Percentiles rank a stretch among this genome's conserved stretches.
Conservation (phyloP, 768 basidiomycete genomes). For the Suillus occidentalis region DNA sequence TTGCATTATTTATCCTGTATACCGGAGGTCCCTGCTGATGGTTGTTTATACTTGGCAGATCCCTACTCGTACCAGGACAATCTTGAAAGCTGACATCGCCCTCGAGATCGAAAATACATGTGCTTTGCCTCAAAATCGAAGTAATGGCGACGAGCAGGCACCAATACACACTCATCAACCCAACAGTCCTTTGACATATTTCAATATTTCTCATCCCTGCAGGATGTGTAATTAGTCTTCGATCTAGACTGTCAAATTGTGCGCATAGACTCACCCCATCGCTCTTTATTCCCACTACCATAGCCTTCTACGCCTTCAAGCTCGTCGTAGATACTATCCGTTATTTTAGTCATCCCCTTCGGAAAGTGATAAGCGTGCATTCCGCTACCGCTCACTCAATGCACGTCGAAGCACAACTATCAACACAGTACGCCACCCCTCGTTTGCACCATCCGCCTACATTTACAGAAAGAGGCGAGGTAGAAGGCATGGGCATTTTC, state of each 20-base stretch:
- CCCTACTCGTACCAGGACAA: neutral
- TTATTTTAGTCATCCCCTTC: slow-evolving; percentile 33
- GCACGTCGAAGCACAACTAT: slow-evolving; percentile 67
- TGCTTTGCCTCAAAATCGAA: too few relatives aligned
- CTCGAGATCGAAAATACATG: neutral
- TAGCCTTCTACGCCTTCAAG: slow-evolving; percentile 61
- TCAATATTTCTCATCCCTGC: slow-evolving; percentile 69
- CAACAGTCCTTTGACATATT: slow-evolving; percentile 67
- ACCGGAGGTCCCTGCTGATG: neutral
- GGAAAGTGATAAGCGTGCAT: slow-evolving; percentile 29
- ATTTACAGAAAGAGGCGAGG: too few relatives aligned
- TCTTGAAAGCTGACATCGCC: neutral
- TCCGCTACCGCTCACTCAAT: slow-evolving; percentile 54
- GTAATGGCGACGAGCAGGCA: neutral
- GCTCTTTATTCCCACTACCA: slow-evolving; percentile 76
- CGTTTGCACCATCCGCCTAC: slow-evolving; percentile 40
- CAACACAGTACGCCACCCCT: slow-evolving; percentile 84
- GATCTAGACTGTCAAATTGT: slow-evolving; percentile 1
- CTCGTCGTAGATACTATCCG: slow-evolving; percentile 23
- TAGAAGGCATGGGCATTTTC: slow-evolving; percentile 37
- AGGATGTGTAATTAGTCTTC: slow-evolving; percentile 14
- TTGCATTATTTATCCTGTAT: neutral
- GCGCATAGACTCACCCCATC: slow-evolving; percentile 56
- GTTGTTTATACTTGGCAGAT: neutral
- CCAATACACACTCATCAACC: slow-evolving; percentile 38